Base-by-base conservation (phyloP, 2,329 filamentous ascomycete genomes). In the Ceratocystis albifundus region DNA sequence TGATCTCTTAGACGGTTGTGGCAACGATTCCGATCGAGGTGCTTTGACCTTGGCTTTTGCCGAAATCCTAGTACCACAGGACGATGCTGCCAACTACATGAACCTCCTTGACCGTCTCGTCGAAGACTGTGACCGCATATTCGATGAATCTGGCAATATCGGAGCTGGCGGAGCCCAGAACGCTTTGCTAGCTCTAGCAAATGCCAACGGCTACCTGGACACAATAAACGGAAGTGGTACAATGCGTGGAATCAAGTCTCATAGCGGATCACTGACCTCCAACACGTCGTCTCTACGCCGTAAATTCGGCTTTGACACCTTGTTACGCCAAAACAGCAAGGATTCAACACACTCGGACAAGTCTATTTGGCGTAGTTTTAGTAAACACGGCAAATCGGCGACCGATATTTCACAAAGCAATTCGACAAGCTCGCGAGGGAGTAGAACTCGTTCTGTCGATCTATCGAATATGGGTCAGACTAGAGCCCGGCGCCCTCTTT, bases 11-110 rank as follows among this genome's bases (percentile, higher is more conserved):
- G 91, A 96, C 70, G 91, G 90, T 2, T 96, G 91, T 70, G 87
- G 87, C 63, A 96, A 96, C 71, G 93, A 96, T 72, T 88, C 90
- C 41, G 93, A 96, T 73, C 84, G 92, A 61, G 93, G 93, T 62
- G 89, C 90, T 25, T 77, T 97, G 71, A 96, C 91, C 0, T 84
- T 90, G 57, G 89, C 90, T 0, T 96, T 97, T 77, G 87, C 91
- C 0, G 91, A 96, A 73, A 80, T 96, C 63, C 78, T 97, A 5
- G 88, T 94, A 1, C 65, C 65, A n/a, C 53, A 66, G 17, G 64
- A 64, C 32, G 85, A 87, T 68, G 85, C 91, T 1, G 86, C 89
- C 68, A 84, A 91, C 69, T 94, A 93, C 73, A 92, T 96, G 70
- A 94, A 93, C 66, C 78, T 96, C 15, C 80, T 96, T 59, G 92